Percentiles rank a stretch among this genome's conserved stretches.
These are phyloP conservation scores for Sporormia fimetaria DNA, from an alignment of 495 filamentous ascomycete genomes.

Conservation along the genomic window DNA sequence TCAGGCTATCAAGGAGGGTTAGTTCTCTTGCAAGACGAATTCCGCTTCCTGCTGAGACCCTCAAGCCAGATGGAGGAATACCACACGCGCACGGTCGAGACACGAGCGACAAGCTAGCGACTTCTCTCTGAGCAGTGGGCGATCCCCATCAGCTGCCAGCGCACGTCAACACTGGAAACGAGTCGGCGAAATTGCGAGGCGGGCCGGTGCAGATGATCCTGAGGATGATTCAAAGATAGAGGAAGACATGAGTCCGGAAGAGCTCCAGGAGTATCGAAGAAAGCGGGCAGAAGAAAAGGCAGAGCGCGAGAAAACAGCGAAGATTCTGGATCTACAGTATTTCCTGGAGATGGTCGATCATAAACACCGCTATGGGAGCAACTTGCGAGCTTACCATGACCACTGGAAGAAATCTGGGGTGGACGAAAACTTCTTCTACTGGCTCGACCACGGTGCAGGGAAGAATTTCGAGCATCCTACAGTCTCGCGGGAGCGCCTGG, in stretches of 20 bases:
- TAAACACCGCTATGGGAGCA: slow-evolving; percentile 80
- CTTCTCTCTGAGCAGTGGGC: background rate
- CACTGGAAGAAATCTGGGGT: slow-evolving; percentile 70
- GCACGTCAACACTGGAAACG: slow-evolving; percentile 64
- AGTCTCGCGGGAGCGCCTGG: slow-evolving; percentile 30
- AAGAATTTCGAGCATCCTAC: slow-evolving; percentile 32
- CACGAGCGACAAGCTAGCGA: slow-evolving; percentile 3
- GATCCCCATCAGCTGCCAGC: slow-evolving; percentile 23
- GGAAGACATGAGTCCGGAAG: slow-evolving; percentile 30
- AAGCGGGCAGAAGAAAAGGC: slow-evolving; percentile 35
- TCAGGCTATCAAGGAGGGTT: slow-evolving; percentile 34
- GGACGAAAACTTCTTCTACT: slow-evolving; percentile 86
- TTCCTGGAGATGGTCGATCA: slow-evolving; percentile 87
- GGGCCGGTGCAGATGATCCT: slow-evolving; percentile 53
- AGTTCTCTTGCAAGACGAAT: slow-evolving; percentile 1
- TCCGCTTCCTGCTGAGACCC: slow-evolving; percentile 8
- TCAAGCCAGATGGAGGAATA: slow-evolving; percentile 29
- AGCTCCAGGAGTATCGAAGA: slow-evolving; percentile 21
- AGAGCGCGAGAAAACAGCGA: slow-evolving; percentile 46
- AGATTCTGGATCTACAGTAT: slow-evolving; percentile 78
- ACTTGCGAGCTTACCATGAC: slow-evolving; percentile 71
- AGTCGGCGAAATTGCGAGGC: slow-evolving; percentile 54
- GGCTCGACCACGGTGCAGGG: slow-evolving; percentile 68
- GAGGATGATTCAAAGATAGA: slow-evolving; percentile 28
- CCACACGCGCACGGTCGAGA: slow-evolving; percentile 24